Evolutionary conservation across 495 filamentous ascomycete species (phyloP), one percentile per base, ranked within the genome.

Genomic region (Cercophora scortea): DNA sequence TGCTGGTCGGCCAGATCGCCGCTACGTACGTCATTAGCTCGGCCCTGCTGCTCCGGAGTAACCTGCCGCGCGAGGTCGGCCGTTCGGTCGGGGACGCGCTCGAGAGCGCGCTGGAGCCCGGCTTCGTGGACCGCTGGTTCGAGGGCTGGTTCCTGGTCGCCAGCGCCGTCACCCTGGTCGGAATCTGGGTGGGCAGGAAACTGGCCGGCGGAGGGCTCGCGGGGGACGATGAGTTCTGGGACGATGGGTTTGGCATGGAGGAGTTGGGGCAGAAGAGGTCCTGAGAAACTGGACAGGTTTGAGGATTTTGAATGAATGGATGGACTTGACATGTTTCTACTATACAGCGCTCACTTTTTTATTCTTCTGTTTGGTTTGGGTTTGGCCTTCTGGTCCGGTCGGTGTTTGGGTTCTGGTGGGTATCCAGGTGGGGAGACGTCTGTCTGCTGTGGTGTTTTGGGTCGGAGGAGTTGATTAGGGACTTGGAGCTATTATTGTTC

Each of bases 41-140:
- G 8, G 86, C 87, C 19, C 67, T 93, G 50, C 71, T 93, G 42
- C 69, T 93, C 46, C 67, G 88, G 45, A 83, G 80, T 50, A 89
- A 85, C 67, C 72, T 91, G 50, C 88, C 88, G 0, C 70, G 68
- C 32, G 82, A 88, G 57, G 83, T 90, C 57, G 79, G 87, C 15
- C 76, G 79, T 34, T 83, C 83, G 5, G 85, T 90, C 4, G 78
- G 79, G 4, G 85, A 86, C 51, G 85, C 82, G n/a, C 69, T 92
- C 34, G 80, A 80, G 32, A 83, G 82, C 34, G 84, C 83, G 9
- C 71, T 90, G 8, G 82, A 88, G 60, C 78, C 80, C 8, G 68
- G 62, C 2, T 88, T 90, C 54, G 85, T 87, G n/a, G 88, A 90
- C 56, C 68, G 80, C n/a, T 92, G 88, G 88, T 93, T 92, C 62